phyloP scores from a whole-genome alignment of 495 filamentous ascomycete species.

The Pseudomonodictys pantanalensis region DNA sequence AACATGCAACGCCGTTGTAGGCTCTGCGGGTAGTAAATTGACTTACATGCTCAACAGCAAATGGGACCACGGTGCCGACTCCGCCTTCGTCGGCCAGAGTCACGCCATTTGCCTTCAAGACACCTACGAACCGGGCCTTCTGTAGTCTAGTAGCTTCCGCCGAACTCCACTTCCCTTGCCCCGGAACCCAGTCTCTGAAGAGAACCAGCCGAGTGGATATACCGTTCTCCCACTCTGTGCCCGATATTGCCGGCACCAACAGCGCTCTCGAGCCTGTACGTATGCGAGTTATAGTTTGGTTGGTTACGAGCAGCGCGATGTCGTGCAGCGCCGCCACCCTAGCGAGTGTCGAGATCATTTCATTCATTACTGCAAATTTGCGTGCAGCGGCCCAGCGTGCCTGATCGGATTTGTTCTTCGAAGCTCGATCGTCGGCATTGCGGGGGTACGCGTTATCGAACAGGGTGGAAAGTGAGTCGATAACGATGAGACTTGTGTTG shows the following conservation, averaged over 20 bases:
- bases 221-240: slow-evolving; percentile 65
- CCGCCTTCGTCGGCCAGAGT: slow-evolving; percentile 33
- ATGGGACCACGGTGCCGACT: slow-evolving; percentile 35
- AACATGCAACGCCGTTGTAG: slow-evolving; percentile 16
- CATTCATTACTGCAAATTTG: slow-evolving; percentile 59
- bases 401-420: slow-evolving; percentile 44
- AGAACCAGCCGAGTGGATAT: slow-evolving; percentile 65
- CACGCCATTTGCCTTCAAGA: slow-evolving; percentile 35
- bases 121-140: slow-evolving; percentile 39
- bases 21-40: slow-evolving; percentile 28
- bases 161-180: slow-evolving; percentile 25
- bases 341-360: slow-evolving; percentile 55
- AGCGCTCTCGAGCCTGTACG: slow-evolving; percentile 53
- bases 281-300: slow-evolving; percentile 69
- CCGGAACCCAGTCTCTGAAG: slow-evolving; percentile 60
- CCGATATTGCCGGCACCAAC: slow-evolving; percentile 69
- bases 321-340: slow-evolving; percentile 63
- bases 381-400: slow-evolving; percentile 58
- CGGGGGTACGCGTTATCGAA: slow-evolving; percentile 70
- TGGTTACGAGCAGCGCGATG: slow-evolving; percentile 66
- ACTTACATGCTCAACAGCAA: slow-evolving; percentile 35
- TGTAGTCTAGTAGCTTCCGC: slow-evolving; percentile 27
- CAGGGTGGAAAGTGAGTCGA: slow-evolving; percentile 74
- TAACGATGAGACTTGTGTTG: slow-evolving; percentile 62
- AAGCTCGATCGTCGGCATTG: slow-evolving; percentile 40